Conservation (phyloP, 495 filamentous ascomycete species). For the Penicillium antarcticum region DNA sequence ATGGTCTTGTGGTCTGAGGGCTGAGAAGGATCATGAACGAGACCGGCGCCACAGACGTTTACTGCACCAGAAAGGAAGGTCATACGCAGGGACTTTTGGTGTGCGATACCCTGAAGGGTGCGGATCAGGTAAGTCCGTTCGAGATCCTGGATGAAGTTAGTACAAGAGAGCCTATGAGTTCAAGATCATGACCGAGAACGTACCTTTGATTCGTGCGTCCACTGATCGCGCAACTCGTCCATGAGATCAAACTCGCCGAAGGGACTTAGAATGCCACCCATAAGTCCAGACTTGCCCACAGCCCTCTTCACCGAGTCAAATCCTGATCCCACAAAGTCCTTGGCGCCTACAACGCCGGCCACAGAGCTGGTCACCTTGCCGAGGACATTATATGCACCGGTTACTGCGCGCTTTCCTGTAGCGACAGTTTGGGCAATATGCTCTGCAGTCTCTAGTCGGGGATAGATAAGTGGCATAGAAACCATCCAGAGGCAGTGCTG, state of each 20-base stretch:
- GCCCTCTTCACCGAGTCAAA: constrained; percentile 94
- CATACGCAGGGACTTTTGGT: constrained; percentile 92
- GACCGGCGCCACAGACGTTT: constrained; percentile 85
- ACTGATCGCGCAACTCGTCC: constrained; percentile 92
- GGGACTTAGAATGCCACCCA: constrained; percentile 90
- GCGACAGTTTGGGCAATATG: constrained; percentile 82
- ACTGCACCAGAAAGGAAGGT: constrained; percentile 93
- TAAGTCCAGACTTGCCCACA: constrained; percentile 89
- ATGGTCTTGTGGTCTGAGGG: constrained; percentile 96
- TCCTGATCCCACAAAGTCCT: constrained; percentile 82
- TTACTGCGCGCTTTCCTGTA: constrained; percentile 95
- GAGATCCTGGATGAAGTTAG: constrained; percentile 58
- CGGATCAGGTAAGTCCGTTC: constrained; percentile 95
- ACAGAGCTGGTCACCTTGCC: constrained; percentile 93
- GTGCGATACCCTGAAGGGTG: constrained; percentile 89
- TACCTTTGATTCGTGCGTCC: constrained; percentile 95
- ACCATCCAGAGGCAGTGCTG: constrained; percentile 97
- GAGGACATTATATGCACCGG: constrained; percentile 88
- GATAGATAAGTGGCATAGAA: constrained; percentile 86
- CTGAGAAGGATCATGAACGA: constrained; percentile 89
- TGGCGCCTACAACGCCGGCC: constrained; percentile 91
- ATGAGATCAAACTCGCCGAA: constrained; percentile 96
- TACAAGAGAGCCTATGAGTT: not conserved
- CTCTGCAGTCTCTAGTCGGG: constrained; percentile 86
- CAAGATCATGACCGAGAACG: not conserved